These are phyloP conservation scores for Wickerhamiella shivajii DNA, from an alignment of 805 yeast species.

Conservation along the genomic window DNA sequence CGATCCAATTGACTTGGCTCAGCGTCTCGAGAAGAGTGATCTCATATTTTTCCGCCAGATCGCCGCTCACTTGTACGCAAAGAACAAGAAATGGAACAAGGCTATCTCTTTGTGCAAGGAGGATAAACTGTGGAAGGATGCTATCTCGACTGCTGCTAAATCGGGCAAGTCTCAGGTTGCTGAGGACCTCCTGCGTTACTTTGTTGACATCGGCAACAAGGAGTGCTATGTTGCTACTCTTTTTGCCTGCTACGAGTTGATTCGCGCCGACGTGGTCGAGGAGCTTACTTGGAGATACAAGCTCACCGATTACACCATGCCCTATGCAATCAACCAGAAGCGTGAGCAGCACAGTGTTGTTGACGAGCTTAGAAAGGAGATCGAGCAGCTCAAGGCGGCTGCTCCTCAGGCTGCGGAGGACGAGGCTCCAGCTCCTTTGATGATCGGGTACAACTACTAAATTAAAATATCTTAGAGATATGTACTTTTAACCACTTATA, in stretches of 20 bases:
- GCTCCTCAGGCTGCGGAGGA: conserved; percentile 33
- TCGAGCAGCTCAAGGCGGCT: conserved; percentile 53
- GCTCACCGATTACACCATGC: conserved; percentile 74
- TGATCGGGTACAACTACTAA: conserved; percentile 33
- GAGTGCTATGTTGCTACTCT: conserved; percentile 87
- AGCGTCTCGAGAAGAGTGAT: conserved; percentile 81
- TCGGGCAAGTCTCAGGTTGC: conserved; percentile 71
- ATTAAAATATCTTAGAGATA: background rate
- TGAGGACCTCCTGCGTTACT: conserved; percentile 75
- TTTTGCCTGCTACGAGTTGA: conserved; percentile 67
- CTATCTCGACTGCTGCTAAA: conserved; percentile 78
- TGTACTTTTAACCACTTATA: no score
- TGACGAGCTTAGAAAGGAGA: conserved; percentile 50
- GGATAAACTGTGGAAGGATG: conserved; percentile 90
- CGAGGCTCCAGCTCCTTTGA: conserved; percentile 49
- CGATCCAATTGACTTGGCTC: conserved; percentile 85
- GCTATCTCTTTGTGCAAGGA: conserved; percentile 76
- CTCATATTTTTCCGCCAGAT: conserved; percentile 89
- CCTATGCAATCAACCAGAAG: conserved; percentile 73
- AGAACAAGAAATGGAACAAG: conserved; percentile 86
- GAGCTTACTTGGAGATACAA: conserved; percentile 87
- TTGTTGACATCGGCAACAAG: conserved; percentile 92
- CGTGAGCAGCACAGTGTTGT: conserved; percentile 63
- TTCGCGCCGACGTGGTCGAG: conserved; percentile 68
- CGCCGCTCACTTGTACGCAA: conserved; percentile 85